Evolutionary conservation across 345 rosid genomes (phyloP).

Genomic region (Mallotus nudiflorus): DNA sequence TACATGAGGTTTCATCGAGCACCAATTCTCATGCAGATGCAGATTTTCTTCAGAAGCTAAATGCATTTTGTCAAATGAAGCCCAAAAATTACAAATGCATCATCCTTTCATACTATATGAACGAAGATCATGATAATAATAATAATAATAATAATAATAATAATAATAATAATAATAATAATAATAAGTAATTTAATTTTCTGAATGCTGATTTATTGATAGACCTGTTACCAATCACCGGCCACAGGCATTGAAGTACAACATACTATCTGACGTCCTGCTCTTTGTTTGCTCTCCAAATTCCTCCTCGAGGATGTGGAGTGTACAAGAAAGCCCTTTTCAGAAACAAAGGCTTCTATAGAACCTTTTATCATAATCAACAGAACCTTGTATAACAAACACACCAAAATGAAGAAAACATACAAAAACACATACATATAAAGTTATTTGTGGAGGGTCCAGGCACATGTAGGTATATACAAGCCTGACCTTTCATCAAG

Average conservation of each 20-base stretch:
- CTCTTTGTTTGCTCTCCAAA: conserved; percentile 6
- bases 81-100: no score
- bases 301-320: conserved; percentile 18
- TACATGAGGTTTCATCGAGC: no score
- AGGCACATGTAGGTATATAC: conserved; percentile 34
- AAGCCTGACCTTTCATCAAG: conserved; percentile 23
- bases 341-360: conserved; percentile 12
- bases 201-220: background rate
- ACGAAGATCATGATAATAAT: background rate
- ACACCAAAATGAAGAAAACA: conserved; percentile 26
- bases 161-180: background rate
- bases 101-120: background rate
- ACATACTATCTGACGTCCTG: background rate
- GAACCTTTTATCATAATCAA: conserved; percentile 17
- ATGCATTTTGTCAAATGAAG: no score
- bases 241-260: background rate
- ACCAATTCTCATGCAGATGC: no score
- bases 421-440: conserved; percentile 13
- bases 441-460: conserved; percentile 13
- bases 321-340: conserved; percentile 18
- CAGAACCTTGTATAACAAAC: conserved; percentile 16
- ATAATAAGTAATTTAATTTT: background rate
- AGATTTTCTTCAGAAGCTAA: no score
- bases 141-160: background rate
- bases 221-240: background rate